Evolutionary conservation across 257 asterid genomes (phyloP).

Genomic region (Nicotiana noctiflora): DNA sequence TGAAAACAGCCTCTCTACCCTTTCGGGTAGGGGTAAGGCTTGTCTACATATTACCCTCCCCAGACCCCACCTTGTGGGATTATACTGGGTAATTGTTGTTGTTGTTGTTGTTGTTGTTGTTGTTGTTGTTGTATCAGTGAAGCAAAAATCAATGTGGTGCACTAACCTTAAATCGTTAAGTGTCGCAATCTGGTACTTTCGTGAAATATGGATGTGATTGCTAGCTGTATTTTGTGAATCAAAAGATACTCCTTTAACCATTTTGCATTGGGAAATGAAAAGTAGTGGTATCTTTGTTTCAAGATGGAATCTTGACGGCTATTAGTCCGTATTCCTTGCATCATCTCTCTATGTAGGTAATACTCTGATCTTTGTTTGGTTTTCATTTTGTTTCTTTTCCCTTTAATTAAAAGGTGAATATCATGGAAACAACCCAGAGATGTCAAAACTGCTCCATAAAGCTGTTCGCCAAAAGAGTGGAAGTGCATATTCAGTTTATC

Average conservation of each 20-base stretch:
- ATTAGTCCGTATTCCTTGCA: neutral
- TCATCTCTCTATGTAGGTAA: neutral
- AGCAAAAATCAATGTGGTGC: neutral
- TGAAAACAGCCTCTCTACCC: too few relatives aligned
- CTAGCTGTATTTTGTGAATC: conserved; percentile 1
- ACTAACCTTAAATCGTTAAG: neutral
- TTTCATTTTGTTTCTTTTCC: conserved; percentile 7
- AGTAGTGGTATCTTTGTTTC: neutral
- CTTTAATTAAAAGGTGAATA: conserved; percentile 62
- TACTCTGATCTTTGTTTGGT: neutral
- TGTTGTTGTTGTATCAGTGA: too few relatives aligned
- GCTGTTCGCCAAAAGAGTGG: conserved; percentile 94
- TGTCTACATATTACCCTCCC: too few relatives aligned
- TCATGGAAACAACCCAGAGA: conserved; percentile 98
- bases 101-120: too few relatives aligned
- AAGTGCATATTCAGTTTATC: conserved; percentile 80
- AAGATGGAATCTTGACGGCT: neutral
- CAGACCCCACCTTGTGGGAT: too few relatives aligned
- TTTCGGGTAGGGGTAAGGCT: too few relatives aligned
- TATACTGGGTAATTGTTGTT: too few relatives aligned
- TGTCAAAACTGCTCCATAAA: conserved; percentile 98
- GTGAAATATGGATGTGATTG: neutral
- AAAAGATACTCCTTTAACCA: neutral
- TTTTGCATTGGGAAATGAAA: neutral
- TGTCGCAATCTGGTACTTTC: neutral